Evolutionary conservation across 768 basidiomycete genomes (phyloP), one percentile per base, ranked within the genome.

Genomic region (Lactifluus echinatus): DNA sequence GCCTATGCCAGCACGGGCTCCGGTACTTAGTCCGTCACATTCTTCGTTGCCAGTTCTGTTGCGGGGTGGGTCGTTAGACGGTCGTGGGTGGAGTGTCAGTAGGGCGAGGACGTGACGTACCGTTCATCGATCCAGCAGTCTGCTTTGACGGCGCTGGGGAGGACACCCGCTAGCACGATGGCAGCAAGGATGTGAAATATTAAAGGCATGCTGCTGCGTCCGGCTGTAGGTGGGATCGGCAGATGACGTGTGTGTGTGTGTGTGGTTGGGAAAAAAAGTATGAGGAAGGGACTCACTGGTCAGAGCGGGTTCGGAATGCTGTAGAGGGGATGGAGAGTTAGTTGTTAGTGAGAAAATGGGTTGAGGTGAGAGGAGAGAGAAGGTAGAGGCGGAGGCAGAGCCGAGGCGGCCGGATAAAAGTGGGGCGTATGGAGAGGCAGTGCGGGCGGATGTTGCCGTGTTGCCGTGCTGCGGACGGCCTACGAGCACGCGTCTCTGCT

Each of bases 81-180:
- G n/a, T n/a, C n/a, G n/a, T n/a, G n/a, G n/a, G n/a, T n/a, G n/a
- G n/a, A n/a, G n/a, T n/a, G n/a, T n/a, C n/a, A n/a, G n/a, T n/a
- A n/a, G n/a, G n/a, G n/a, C n/a, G 23, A 26, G 23, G 47, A 17
- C 7, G 15, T 19, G 19, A 50, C 58, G 14, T 50, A 59, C 58
- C 5, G 1, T 12, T 0, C 0, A 17, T 55, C 48, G 6, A 55
- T 15, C 34, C 36, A 59, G 28, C 58, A 59, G 10, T 37, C 12
- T 5, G 53, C 58, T 24, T 11, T 44, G 17, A 45, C 58, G 31
- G 42, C 58, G 31, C 26, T 29, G 10, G 58, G 58, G 17, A 55
- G 34, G n/a, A 50, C 6, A 4, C 48, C 21, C 5, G 26, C 26
- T 2, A 55, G 43, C 3, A 55, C 17, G 24, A 26, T 26, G 31